Base-by-base conservation (phyloP, 306 rosid species). In the Inga oerstediana region DNA sequence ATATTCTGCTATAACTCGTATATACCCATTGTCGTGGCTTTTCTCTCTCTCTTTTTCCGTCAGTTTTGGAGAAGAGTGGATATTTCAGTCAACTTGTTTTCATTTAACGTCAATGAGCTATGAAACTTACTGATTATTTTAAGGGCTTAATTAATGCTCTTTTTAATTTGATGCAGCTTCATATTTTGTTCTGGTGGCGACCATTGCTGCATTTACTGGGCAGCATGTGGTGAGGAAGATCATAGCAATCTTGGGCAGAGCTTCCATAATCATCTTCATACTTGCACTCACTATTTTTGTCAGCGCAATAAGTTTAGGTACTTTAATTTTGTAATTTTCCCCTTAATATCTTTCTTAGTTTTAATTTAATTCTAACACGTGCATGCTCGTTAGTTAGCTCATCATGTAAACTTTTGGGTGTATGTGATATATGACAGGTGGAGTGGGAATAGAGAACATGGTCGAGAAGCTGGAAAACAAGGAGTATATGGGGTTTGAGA, bases 261-360 rank as follows among this genome's bases (percentile, higher is more conserved):
- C 98, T 44, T 93, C 98, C 74, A 91, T 93, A 54, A 86, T 93
- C 80, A 86, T 93, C 85, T 93, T 93, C 91, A 92, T 91, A 19
- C 89, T 93, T 41, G 96, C 98, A 9, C 80, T 87, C 75, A 91
- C 98, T 20, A 93, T 93, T 67, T 91, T 93, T 39, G 81, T 90
- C 8, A 93, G 98, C 80, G 96, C 98, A 76, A 93, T 93, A 81
- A 87, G 96, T 77, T 87, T 93, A 89, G 98, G 97, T 92, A 92
- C 76, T 72, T 72, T 27, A 44, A 72, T 20, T 39, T 6, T 39
- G 43, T 39, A 39, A 39, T 39, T 5, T 39, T 6, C 13, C 43
- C 71, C 69, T 24, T 34, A 5, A 65, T 58, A 7, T 16, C n/a
- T 67, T 19, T 7, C n/a, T 16, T 68, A 20, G 64, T 86, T 22